Evolutionary conservation across 1,284 basidiomycete genomes (phyloP).

Genomic region (Calocybe gambosa): DNA sequence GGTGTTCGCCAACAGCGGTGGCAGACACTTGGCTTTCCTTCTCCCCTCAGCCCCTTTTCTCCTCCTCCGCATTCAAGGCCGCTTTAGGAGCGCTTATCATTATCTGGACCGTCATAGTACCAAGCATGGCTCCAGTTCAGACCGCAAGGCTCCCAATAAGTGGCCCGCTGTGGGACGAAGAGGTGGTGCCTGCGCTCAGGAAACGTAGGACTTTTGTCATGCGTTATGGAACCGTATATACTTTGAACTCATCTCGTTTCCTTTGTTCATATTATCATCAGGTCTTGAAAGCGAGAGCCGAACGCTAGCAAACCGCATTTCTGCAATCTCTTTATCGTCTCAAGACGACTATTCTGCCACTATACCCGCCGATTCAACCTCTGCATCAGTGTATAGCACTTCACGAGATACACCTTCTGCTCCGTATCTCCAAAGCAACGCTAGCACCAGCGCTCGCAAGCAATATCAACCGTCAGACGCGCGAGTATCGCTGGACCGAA

Average conservation of each 20-base stretch:
- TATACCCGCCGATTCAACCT: conserved; percentile 14
- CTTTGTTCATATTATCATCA: conserved; percentile 21
- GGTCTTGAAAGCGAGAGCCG: conserved; percentile 71
- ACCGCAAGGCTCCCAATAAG: conserved; percentile 36
- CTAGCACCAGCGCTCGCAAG: conserved; percentile 9
- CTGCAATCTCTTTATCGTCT: conserved; percentile 59
- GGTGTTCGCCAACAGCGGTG: neutral
- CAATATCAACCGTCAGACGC: conserved; percentile 18
- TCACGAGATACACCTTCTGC: conserved; percentile 10
- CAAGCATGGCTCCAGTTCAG: conserved; percentile 42
- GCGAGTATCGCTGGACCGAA: conserved; percentile 15
- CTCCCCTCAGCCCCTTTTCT: neutral
- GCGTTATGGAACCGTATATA: neutral
- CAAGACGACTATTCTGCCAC: conserved; percentile 22
- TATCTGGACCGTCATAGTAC: conserved; percentile 5
- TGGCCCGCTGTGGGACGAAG: conserved; percentile 63
- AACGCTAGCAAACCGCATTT: conserved; percentile 65
- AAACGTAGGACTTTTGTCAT: conserved; percentile 44
- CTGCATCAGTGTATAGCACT: conserved; percentile 12
- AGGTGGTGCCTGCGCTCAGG: conserved; percentile 63
- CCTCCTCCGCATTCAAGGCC: neutral
- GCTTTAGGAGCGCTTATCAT: conserved; percentile 3
- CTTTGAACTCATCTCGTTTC: conserved; percentile 2
- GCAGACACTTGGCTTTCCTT: neutral
- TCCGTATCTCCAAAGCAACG: conserved; percentile 16